Evolutionary conservation across 768 basidiomycete genomes (phyloP), one percentile per base, ranked within the genome.

Genomic region (Amanita thiersii): DNA sequence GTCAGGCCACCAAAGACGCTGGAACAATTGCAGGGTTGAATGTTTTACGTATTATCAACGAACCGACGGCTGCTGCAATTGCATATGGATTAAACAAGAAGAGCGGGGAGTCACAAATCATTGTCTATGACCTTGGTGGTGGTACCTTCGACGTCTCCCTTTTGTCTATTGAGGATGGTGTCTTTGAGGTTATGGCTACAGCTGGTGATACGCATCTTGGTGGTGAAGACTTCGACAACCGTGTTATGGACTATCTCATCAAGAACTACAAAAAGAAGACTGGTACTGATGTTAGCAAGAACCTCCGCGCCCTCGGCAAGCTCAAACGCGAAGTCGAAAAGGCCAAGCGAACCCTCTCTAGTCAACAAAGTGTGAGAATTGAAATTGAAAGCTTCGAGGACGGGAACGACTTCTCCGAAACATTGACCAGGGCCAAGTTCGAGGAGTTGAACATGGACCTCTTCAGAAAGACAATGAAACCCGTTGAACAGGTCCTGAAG

Each of bases 401-500:
- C 54, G 94, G 94, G 50, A 93, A 94, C 53, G 94, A 99, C 71
- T 90, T 97, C 56, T 87, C 91, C 24, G 94, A 97, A 75, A 89
- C 88, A 4, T 78, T 98, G 23, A 98, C 94, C 40, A 81, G 94
- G 41, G 94, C 94, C 70, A 98, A 96, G 68, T 98, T 99, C 59
- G 94, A 98, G 64, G 93, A 98, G 63, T 75, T 97, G 51, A 96
- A 94, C 79, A 85, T 96, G 71, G 94, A 99, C 56, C 79, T 98
- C 39, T 99, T 99, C 86, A 77, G 94, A 57, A 94, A 94, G 79
- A 99, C 94, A 24, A 90, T 98, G 89, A 93, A 93, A 73, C 94
- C 94, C 49, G 94, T 98, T 47, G 93, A 97, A 64, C 94, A 97
- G 65, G 94, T 98, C 15, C 72, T 98, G 54, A 96, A 96, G 81